Evolutionary conservation across 2,329 filamentous ascomycete genomes (phyloP).

Genomic region (Phialemoniopsis sp.): DNA sequence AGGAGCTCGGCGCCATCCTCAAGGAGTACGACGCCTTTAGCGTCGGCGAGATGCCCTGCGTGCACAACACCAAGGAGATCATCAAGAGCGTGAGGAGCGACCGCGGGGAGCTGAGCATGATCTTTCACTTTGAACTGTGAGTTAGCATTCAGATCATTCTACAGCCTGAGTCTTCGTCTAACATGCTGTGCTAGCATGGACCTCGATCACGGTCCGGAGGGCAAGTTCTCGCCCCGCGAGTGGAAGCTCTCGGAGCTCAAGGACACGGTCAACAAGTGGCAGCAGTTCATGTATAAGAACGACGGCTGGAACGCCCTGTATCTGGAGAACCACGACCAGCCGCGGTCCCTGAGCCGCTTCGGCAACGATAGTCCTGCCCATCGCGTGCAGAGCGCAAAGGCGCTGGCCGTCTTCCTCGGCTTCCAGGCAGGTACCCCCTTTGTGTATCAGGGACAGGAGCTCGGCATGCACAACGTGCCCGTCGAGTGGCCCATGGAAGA

Average conservation of each 20-base stretch:
- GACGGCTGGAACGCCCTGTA: slow-evolving; percentile 63
- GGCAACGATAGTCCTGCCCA: slow-evolving; percentile 43
- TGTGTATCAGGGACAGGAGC: slow-evolving; percentile 67
- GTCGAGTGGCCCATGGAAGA: slow-evolving; percentile 56
- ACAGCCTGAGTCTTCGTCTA: no score
- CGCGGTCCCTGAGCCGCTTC: slow-evolving; percentile 54
- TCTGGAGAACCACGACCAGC: slow-evolving; percentile 60
- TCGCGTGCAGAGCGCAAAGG: slow-evolving; percentile 49
- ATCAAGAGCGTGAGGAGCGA: slow-evolving; percentile 48
- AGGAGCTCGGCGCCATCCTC: slow-evolving; percentile 38
- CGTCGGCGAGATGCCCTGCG: slow-evolving; percentile 46
- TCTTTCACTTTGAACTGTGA: slow-evolving; percentile 67
- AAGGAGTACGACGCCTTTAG: slow-evolving; percentile 44
- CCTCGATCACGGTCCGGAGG: slow-evolving; percentile 38
- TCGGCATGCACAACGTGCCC: slow-evolving; percentile 64
- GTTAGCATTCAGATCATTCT: slow-evolving; percentile 12
- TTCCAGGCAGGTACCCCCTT: slow-evolving; percentile 61
- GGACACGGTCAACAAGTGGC: slow-evolving; percentile 50
- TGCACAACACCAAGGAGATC: slow-evolving; percentile 33
- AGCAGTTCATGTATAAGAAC: slow-evolving; percentile 51
- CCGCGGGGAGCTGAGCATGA: slow-evolving; percentile 62
- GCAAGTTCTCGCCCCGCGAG: slow-evolving; percentile 35
- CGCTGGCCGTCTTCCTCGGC: slow-evolving; percentile 53
- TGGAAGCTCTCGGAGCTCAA: slow-evolving; percentile 50
- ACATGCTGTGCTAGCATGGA: slow-evolving; percentile 42